These are phyloP conservation scores for Tetrapyrgos nigripes DNA, from an alignment of 1,284 basidiomycete genomes.

Conservation along the genomic window DNA sequence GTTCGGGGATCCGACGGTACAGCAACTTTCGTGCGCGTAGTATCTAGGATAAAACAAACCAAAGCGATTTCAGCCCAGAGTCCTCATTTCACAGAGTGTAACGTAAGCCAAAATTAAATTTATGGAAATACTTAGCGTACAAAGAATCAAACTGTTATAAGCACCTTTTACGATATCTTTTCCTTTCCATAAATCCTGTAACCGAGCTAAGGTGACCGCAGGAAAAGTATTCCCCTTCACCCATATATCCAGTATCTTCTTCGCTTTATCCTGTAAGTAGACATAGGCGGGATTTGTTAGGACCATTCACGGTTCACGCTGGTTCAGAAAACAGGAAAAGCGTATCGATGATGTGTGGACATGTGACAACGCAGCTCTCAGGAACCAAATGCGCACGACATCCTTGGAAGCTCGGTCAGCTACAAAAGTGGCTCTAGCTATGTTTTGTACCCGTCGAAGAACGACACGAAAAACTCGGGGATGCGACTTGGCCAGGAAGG, in stretches of 20 bases:
- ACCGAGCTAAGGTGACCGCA: slow-evolving; percentile 65
- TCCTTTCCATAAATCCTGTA: slow-evolving; percentile 69
- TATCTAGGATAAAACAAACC: slow-evolving; percentile 68
- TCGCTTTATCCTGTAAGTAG: slow-evolving; percentile 84
- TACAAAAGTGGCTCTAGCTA: slow-evolving; percentile 3
- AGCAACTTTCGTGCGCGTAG: slow-evolving; percentile 43
- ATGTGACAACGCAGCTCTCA: slow-evolving; percentile 13
- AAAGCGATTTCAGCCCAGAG: slow-evolving; percentile 70
- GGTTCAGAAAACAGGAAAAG: slow-evolving; percentile 10
- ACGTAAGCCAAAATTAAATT: slow-evolving; percentile 65
- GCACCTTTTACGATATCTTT: slow-evolving; percentile 74
- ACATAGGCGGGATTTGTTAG: slow-evolving; percentile 32
- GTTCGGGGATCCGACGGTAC: slow-evolving; percentile 49
- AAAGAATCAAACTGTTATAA: slow-evolving; percentile 66
- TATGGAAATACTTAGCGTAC: slow-evolving; percentile 81
- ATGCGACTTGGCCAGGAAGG: neutral
- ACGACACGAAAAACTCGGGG: neutral
- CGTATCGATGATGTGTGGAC: neutral
- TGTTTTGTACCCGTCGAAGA: neutral
- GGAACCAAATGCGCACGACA: too few species aligned
- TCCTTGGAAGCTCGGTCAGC: neutral
- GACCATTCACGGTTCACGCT: slow-evolving; percentile 12
- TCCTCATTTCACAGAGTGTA: slow-evolving; percentile 56
- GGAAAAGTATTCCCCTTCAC: slow-evolving; percentile 88
- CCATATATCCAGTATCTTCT: slow-evolving; percentile 97